Evolutionary conservation across 2,329 filamentous ascomycete genomes (phyloP).

Genomic region (Fusarium sp.): DNA sequence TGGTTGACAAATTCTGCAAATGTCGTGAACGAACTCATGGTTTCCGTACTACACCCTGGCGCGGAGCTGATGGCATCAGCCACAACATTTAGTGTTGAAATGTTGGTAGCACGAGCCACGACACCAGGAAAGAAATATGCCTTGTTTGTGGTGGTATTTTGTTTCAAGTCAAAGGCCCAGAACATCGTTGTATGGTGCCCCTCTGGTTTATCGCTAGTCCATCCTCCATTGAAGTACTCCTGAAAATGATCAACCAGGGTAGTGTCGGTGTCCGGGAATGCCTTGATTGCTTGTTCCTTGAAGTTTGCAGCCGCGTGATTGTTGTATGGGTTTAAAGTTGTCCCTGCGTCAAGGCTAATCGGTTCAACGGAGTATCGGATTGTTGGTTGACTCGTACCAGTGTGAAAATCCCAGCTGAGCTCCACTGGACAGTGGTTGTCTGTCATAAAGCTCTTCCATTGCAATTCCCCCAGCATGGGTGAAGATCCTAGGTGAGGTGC

Average conservation of each 20-base stretch:
- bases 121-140: constrained; percentile 27
- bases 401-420: constrained; percentile 52
- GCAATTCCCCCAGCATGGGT: neutral
- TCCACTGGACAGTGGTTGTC: constrained; percentile 53
- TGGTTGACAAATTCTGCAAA: neutral
- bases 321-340: constrained; percentile 42
- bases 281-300: neutral
- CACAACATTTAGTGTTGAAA: constrained; percentile 1
- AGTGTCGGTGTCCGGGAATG: constrained; percentile 1
- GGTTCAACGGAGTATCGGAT: constrained; percentile 51
- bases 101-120: neutral
- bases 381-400: constrained; percentile 30
- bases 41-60: neutral
- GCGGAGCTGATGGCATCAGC: constrained; percentile 32
- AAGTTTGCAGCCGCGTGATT: constrained; percentile 2
- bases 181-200: constrained; percentile 15
- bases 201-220: neutral
- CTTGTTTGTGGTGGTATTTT: neutral
- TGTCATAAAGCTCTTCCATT: constrained; percentile 55
- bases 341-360: constrained; percentile 44
- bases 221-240: neutral
- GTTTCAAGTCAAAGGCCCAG: constrained; percentile 11
- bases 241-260: neutral
- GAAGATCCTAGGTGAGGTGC: neutral
- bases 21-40: neutral